phyloP scores from a whole-genome alignment of 495 filamentous ascomycete genomes.

The Penicillium pulvis region DNA sequence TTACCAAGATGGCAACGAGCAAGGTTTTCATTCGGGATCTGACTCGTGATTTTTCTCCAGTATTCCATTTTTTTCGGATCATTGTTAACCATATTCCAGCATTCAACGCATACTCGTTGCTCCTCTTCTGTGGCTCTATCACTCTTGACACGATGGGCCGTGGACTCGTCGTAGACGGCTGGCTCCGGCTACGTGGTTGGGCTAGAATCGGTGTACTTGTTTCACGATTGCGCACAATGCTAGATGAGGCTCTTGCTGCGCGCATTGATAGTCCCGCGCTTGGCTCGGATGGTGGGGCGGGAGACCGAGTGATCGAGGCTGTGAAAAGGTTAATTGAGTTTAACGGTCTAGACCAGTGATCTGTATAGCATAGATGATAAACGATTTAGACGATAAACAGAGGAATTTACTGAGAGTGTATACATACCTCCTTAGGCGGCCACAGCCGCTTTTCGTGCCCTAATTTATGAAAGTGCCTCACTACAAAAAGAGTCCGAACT shows the following conservation, averaged over 20 bases:
- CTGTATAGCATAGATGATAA: not conserved
- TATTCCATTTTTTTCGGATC: constrained; percentile 8
- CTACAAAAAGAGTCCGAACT: not conserved
- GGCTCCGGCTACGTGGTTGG: constrained; percentile 90
- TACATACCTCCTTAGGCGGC: too few relatives aligned
- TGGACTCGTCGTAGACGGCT: constrained; percentile 89
- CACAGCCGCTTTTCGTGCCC: too few relatives aligned
- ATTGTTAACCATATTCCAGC: constrained; percentile 48
- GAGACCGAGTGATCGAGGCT: constrained; percentile 70
- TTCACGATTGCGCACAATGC: constrained; percentile 76
- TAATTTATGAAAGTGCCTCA: not conserved
- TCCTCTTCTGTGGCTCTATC: constrained; percentile 88
- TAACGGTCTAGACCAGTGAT: constrained; percentile 77
- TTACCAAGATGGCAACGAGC: constrained; percentile 84
- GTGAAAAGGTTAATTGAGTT: constrained; percentile 81
- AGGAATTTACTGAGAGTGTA: not conserved
- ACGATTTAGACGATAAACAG: not conserved
- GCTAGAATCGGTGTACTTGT: constrained; percentile 91
- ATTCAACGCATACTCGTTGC: constrained; percentile 85
- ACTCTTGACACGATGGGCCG: constrained; percentile 84
- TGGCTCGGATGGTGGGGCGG: constrained; percentile 30
- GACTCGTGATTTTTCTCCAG: constrained; percentile 64
- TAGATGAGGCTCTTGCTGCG: constrained; percentile 77
- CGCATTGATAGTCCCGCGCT: constrained; percentile 76
- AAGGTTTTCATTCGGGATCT: constrained; percentile 87